Evolutionary conservation across 768 basidiomycete species (phyloP), one percentile per base, ranked within the genome.

Genomic region (Suillus occidentalis): DNA sequence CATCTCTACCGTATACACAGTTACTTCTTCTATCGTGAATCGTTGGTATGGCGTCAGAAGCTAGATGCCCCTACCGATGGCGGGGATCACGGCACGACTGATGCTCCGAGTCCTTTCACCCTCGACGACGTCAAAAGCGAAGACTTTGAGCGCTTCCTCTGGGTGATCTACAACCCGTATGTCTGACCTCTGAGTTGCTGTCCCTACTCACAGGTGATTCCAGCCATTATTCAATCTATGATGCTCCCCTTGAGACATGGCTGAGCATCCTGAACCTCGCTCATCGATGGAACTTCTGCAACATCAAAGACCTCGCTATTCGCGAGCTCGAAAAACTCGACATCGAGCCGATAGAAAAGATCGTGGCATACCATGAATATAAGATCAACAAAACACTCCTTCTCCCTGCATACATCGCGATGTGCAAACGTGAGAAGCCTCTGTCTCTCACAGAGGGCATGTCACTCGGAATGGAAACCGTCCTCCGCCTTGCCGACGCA

Each of bases 161-260:
- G 85, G 81, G 80, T 87, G 0, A 86, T 86, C 68, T 88, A 88
- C 60, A 85, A 87, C 53, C 80, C 81, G 84, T 86, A 66, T 67
- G 81, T 70, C 3, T 10, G 34, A 20, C 25, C 6, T 25, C 16
- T 22, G 37, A 5, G 45, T 43, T 36, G 22, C 34, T 28, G 42
- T 28, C 6, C 57, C 20, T 57, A 42, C 8, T 59, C 20, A 53
- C 22, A 43, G 34, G 43, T 37, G 31, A 66, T 31, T 58, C 0
- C 68, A 91, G 89, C 0, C 78, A 74, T 53, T 89, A 87, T 68
- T 84, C 86, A 0, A 73, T 85, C 1, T 88, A 89, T 59, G 78
- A 82, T 9, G 84, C 85, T 1, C 69, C 73, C 0, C 74, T 83
- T 0, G 76, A 80, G 0, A 82, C 83, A 10, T 92, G 90, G 90